Percentiles rank a stretch among this genome's conserved stretches.
These are phyloP conservation scores for Phaeosphaeriaceae sp. DNA, from an alignment of 2,329 filamentous ascomycete genomes.

Conservation along the genomic window DNA sequence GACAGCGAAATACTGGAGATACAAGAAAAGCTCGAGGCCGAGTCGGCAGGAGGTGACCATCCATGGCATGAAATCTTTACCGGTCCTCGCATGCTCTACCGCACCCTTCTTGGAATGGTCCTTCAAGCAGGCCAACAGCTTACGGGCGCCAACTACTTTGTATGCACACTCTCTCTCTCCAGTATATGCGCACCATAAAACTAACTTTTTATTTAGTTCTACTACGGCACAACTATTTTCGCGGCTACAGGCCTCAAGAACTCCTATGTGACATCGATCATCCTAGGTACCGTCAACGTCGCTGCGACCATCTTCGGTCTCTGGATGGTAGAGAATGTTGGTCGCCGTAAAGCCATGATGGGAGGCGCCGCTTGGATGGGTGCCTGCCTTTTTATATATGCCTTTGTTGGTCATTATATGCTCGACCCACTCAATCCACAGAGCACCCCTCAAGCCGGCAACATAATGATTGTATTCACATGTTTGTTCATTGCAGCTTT, in stretches of 20 bases:
- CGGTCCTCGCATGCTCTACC: constrained; percentile 70
- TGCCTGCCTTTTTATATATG: constrained; percentile 64
- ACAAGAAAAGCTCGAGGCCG: constrained; percentile 61
- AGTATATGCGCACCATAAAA: background rate
- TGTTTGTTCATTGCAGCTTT: constrained; percentile 72
- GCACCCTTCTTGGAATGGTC: constrained; percentile 66
- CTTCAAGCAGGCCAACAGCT: constrained; percentile 72
- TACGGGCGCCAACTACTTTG: constrained; percentile 71
- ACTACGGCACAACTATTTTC: constrained; percentile 58
- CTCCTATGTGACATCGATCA: constrained; percentile 56
- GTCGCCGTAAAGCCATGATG: constrained; percentile 56
- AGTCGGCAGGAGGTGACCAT: constrained; percentile 49
- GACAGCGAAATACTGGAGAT: constrained; percentile 62
- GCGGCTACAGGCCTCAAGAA: constrained; percentile 49
- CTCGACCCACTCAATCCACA: constrained; percentile 42
- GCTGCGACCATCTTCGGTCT: constrained; percentile 54
- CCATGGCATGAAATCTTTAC: constrained; percentile 66
- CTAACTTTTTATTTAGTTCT: constrained; percentile 50
- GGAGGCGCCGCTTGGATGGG: constrained; percentile 57
- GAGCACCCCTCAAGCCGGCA: constrained; percentile 56
- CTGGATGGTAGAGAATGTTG: constrained; percentile 56
- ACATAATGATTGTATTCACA: constrained; percentile 71
- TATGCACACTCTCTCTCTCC: constrained; percentile 2
- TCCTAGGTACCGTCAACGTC: constrained; percentile 59
- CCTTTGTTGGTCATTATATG: constrained; percentile 54